Conservation (phyloP, 192 early-diverging fungal genomes). For the Allomyces macrogynus region DNA sequence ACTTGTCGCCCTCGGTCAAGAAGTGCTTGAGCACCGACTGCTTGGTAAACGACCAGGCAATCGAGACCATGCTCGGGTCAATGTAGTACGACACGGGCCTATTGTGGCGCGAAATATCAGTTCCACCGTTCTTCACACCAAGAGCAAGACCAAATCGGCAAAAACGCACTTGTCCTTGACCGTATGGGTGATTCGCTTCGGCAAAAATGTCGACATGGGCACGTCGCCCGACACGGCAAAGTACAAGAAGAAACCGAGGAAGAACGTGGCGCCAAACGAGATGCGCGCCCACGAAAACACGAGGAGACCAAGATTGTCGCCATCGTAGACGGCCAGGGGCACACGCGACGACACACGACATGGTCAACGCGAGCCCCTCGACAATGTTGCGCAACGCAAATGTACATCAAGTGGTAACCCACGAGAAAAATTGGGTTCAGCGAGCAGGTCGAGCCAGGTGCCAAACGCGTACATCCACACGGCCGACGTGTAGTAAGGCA, state of each 20-base stretch:
- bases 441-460: conserved; percentile 55
- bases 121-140: not conserved
- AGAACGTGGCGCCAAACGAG: not conserved
- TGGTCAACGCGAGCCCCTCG: conserved; percentile 59
- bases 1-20: conserved; percentile 90
- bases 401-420: conserved; percentile 45
- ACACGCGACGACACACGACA: conserved; percentile 50
- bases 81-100: conserved; percentile 28
- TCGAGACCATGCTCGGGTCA: conserved; percentile 29
- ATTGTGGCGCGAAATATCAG: not conserved
- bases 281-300: not conserved
- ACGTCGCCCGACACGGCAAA: not conserved
- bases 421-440: conserved; percentile 75
- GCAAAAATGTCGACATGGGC: not conserved
- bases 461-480: conserved; percentile 48
- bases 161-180: conserved; percentile 1
- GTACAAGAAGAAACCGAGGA: not conserved
- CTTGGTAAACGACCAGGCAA: conserved; percentile 54
- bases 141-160: conserved; percentile 1
- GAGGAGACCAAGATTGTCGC: not conserved
- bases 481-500: conserved; percentile 29
- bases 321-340: conserved; percentile 32
- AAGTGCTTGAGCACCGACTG: conserved; percentile 82
- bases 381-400: conserved; percentile 52
- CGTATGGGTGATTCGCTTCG: not conserved